Evolutionary conservation across 164 flowering plant genomes (phyloP).

Genomic region (Cinnamomum chago): DNA sequence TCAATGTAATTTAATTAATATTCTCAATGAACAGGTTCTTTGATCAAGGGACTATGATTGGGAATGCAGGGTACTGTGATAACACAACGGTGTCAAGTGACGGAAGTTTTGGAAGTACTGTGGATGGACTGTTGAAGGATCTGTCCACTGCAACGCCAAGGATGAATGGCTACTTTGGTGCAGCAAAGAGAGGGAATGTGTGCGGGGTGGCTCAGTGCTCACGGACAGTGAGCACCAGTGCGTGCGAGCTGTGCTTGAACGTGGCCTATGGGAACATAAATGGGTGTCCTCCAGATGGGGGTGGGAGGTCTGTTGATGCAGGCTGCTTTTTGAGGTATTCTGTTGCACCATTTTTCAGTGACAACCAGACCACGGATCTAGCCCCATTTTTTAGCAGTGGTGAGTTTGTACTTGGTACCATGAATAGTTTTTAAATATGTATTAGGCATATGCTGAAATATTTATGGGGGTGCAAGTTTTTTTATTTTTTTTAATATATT

Average conservation of each 20-base stretch:
- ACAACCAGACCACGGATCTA: constrained; percentile 35
- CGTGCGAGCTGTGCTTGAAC: constrained; percentile 44
- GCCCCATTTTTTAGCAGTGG: constrained; percentile 29
- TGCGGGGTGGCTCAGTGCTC: constrained; percentile 53
- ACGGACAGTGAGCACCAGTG: constrained; percentile 25
- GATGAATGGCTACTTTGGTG: constrained; percentile 36
- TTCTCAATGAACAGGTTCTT: constrained; percentile 25
- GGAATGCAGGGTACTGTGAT: constrained; percentile 28
- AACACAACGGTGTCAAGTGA: constrained; percentile 23
- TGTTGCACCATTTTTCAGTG: constrained; percentile 31
- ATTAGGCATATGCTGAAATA: not conserved
- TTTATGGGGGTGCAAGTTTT: not conserved
- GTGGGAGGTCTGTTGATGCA: constrained; percentile 45
- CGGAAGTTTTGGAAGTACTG: constrained; percentile 15
- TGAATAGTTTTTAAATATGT: not conserved
- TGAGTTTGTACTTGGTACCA: constrained; percentile 8
- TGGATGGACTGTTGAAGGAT: constrained; percentile 18
- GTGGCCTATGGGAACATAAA: constrained; percentile 30
- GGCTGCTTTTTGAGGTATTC: constrained; percentile 66
- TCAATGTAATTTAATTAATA: no score
- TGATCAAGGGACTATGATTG: constrained; percentile 34
- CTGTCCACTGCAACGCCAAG: constrained; percentile 35
- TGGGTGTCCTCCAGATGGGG: constrained; percentile 31
- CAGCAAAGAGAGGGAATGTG: constrained; percentile 21
- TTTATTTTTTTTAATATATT: no score